Base-by-base conservation (phyloP, 2,329 filamentous ascomycete species). In the Verticillium alfalfae region DNA sequence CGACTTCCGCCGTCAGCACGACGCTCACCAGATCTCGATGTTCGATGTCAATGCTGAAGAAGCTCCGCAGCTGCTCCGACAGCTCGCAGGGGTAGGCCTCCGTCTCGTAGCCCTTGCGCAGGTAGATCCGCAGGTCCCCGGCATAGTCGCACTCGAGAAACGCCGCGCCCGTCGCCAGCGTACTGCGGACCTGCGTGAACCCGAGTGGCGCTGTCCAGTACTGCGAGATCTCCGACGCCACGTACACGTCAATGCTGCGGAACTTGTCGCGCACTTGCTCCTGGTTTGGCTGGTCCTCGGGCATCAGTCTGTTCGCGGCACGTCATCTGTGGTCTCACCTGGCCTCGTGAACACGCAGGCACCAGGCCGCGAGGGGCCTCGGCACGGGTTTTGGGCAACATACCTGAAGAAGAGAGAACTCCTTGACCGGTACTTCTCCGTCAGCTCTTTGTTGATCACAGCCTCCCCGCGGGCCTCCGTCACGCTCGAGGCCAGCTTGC, bases 81-180 rank as follows among this genome's bases (percentile, higher is more conserved):
- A 63, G 59, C 37, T 63, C 59, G 26, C 34, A 57, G 26, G 62
- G 62, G 45, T 59, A 52, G 7, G 26, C 13, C 22, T 63, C 59
- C n/a, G 52, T 37, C 37, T 61, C 59, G 36, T 61, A 57, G 3
- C 45, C 59, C 15, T 22, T n/a, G 15, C 36, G 49, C 22, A 63
- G 22, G 38, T 63, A 63, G 4, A 63, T 55, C 5, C 59, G 62
- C n/a, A 63, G 49, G 18, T 56, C 59, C 1, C 59, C 59, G n/a
- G 56, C 36, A n/a, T 56, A 59, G 49, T 63, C 59, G 34, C 45
- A 39, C 54, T 63, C 62, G 12, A 63, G 16, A 36, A 63, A 63
- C 12, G 45, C 56, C 12, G 34, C 31, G 12, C 62, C 62, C 16
- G 58, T 56, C 31, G 62, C 36, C n/a, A 34, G 36, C 34, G 15